Evolutionary conservation across 176 grass and related monocot species (phyloP).

Genomic region (Coix lacrymajobi): DNA sequence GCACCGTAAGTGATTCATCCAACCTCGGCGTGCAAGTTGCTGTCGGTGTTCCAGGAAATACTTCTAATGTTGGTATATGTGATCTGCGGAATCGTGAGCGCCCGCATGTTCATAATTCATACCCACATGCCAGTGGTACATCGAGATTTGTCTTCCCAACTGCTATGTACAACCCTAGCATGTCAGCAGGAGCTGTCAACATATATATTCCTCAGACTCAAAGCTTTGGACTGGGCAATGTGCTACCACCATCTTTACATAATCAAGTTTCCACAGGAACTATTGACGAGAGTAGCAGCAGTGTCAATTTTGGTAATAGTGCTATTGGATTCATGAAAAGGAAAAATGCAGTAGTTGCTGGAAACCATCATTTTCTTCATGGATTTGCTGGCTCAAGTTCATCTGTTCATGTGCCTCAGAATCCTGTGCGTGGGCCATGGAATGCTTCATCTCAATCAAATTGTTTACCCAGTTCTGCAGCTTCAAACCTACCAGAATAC

Average conservation of each 20-base stretch:
- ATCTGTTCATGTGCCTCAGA: constrained; percentile 40
- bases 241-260: constrained; percentile 15
- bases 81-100: constrained; percentile 35
- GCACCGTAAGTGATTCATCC: constrained; percentile 23
- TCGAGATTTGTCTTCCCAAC: constrained; percentile 25
- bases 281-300: constrained; percentile 39
- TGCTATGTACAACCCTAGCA: constrained; percentile 36
- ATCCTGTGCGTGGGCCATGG: constrained; percentile 34
- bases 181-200: constrained; percentile 28
- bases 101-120: constrained; percentile 33
- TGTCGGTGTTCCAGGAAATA: constrained; percentile 30
- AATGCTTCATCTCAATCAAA: constrained; percentile 35
- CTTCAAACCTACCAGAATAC: constrained; percentile 24
- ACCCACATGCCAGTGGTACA: constrained; percentile 21
- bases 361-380: constrained; percentile 37
- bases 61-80: constrained; percentile 21
- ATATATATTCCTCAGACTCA: constrained; percentile 36
- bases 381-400: constrained; percentile 52
- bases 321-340: constrained; percentile 42
- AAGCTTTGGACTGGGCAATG: constrained; percentile 38
- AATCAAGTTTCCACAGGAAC: constrained; percentile 34
- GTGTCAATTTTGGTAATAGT: constrained; percentile 29
- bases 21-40: constrained; percentile 31
- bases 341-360: constrained; percentile 37
- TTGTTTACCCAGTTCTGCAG: constrained; percentile 26